phyloP scores from a whole-genome alignment of 139 green algal genomes.

The Coccomyxa sp. region DNA sequence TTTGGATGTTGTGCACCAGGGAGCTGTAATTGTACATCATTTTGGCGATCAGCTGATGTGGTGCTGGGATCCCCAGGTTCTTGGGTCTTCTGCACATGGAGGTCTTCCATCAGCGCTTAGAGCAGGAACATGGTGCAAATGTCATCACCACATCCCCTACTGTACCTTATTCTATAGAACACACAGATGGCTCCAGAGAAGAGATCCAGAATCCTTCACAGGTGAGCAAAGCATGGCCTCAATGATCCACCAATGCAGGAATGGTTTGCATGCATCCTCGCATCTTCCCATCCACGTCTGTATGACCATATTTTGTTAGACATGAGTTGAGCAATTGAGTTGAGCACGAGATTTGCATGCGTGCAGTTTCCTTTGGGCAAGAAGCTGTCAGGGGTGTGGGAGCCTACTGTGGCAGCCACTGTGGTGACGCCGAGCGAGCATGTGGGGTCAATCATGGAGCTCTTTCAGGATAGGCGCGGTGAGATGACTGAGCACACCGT shows the following conservation, averaged over 20 bases:
- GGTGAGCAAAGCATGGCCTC: not conserved
- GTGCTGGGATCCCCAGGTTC: conserved; percentile 55
- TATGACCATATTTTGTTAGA: not conserved
- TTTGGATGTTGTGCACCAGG: not conserved
- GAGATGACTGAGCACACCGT: conserved; percentile 66
- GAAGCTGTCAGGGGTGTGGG: conserved; percentile 41
- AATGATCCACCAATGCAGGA: not conserved
- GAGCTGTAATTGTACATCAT: too few species aligned
- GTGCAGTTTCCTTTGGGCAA: conserved; percentile 54
- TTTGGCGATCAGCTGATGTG: too few species aligned
- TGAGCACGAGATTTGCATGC: too few species aligned
- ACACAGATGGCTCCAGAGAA: conserved; percentile 17
- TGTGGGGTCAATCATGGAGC: conserved; percentile 72
- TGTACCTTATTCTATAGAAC: conserved; percentile 75
- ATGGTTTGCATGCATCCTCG: not conserved
- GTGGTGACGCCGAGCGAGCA: conserved; percentile 73
- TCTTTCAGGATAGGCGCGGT: conserved; percentile 58
- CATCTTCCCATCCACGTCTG: not conserved
- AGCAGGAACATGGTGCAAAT: conserved; percentile 73
- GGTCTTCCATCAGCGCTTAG: conserved; percentile 83
- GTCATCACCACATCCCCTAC: conserved; percentile 84
- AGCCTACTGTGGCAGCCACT: conserved; percentile 88
- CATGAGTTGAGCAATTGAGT: not conserved
- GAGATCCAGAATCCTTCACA: conserved; percentile 24
- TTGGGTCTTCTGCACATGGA: conserved; percentile 92